Evolutionary conservation across 2,329 filamentous ascomycete genomes (phyloP).

Genomic region (Pseudohalonectria lignicola): DNA sequence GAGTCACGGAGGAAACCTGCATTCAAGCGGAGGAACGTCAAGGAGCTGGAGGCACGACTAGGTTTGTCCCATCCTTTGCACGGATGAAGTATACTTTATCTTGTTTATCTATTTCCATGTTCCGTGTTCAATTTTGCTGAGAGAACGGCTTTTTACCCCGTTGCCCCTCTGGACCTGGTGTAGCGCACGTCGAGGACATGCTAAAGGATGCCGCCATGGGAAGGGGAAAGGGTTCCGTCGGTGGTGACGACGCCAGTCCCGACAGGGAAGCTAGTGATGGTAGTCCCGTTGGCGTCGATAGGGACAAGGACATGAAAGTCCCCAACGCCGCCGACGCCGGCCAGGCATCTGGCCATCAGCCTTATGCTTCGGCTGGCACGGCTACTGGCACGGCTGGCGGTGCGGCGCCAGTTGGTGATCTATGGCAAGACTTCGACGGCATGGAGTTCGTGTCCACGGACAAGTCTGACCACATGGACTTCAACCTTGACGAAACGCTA

Average conservation of each 20-base stretch:
- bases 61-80: conserved; percentile 36
- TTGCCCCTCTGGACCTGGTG: neutral
- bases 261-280: conserved; percentile 8
- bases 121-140: neutral
- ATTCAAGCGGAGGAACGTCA: conserved; percentile 81
- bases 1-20: conserved; percentile 82
- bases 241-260: conserved; percentile 12
- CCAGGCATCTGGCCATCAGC: neutral
- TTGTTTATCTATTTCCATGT: neutral
- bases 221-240: conserved; percentile 8
- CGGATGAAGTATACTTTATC: neutral
- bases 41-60: conserved; percentile 76
- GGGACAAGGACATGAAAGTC: neutral
- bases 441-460: too few relatives aligned
- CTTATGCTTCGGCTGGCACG: too few relatives aligned
- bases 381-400: too few relatives aligned
- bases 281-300: neutral
- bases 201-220: conserved; percentile 51
- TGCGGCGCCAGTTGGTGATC: too few relatives aligned
- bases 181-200: conserved; percentile 73
- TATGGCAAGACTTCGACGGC: too few relatives aligned
- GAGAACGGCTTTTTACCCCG: neutral
- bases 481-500: too few relatives aligned
- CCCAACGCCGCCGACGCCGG: too few relatives aligned
- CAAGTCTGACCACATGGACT: too few relatives aligned